Conservation (phyloP, 371 early-diverging fungal genomes). For the Sporodiniella umbellata region DNA sequence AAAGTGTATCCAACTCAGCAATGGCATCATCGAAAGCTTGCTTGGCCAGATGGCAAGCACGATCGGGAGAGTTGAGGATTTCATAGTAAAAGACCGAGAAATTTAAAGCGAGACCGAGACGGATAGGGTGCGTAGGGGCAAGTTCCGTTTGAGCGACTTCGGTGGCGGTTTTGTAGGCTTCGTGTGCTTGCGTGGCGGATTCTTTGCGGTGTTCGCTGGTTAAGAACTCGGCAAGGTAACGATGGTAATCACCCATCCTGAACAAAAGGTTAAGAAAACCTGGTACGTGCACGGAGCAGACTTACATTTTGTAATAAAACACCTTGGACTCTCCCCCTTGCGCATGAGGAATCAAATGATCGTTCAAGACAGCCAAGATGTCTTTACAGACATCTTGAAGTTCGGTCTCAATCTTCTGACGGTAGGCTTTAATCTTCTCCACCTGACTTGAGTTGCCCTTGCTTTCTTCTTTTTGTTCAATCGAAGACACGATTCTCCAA, state of each 20-base stretch:
- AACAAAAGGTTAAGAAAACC: too few species aligned
- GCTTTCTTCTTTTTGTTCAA: constrained; percentile 75
- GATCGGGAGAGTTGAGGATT: constrained; percentile 97
- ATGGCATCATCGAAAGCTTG: constrained; percentile 98
- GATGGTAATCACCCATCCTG: constrained; percentile 99
- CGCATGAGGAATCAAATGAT: constrained; percentile 83
- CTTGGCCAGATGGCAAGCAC: constrained; percentile 59
- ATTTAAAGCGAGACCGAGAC: constrained; percentile 98
- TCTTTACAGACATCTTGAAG: constrained; percentile 93
- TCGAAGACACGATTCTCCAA: constrained; percentile 98
- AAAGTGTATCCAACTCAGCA: constrained; percentile 96
- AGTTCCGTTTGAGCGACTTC: constrained; percentile 91
- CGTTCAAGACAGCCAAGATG: constrained; percentile 88
- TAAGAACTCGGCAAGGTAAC: constrained; percentile 98
- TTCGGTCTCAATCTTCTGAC: constrained; percentile 48
- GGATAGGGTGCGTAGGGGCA: constrained; percentile 97
- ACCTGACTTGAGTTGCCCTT: too few species aligned
- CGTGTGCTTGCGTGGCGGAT: constrained; percentile 86
- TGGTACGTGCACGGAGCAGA: too few species aligned
- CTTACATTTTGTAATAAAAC: constrained; percentile 99
- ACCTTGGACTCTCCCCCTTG: constrained; percentile 93
- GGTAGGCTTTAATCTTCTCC: too few species aligned
- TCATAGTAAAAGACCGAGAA: constrained; percentile 99
- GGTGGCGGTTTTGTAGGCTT: constrained; percentile 95
- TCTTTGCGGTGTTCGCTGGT: constrained; percentile 83